These are phyloP conservation scores for Calcarisporium arbuscula DNA, from an alignment of 2,329 filamentous ascomycete species.

Conservation along the genomic window DNA sequence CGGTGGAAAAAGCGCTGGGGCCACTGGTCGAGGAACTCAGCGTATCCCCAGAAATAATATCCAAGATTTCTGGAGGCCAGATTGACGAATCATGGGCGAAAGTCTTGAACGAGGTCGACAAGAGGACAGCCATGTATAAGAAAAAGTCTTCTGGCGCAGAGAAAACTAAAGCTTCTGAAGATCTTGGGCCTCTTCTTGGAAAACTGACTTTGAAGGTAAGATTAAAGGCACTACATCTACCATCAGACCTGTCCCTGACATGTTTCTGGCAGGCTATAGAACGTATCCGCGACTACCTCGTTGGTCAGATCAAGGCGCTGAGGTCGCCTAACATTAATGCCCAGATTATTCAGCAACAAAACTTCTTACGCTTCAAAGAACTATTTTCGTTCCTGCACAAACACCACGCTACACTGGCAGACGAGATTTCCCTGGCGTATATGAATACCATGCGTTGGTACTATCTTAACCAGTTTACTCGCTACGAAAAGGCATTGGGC, in stretches of 20 bases:
- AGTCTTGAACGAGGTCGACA: slow-evolving; percentile 77
- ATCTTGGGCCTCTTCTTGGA: slow-evolving; percentile 77
- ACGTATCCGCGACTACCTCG: slow-evolving; percentile 88
- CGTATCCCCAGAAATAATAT: slow-evolving; percentile 76
- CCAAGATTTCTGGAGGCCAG: slow-evolving; percentile 77
- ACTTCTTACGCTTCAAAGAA: slow-evolving; percentile 82
- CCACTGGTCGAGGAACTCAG: slow-evolving; percentile 89
- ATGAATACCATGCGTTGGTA: slow-evolving; percentile 99
- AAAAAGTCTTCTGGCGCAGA: slow-evolving; percentile 54
- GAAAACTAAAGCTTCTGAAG: slow-evolving; percentile 69
- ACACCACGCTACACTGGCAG: slow-evolving; percentile 75
- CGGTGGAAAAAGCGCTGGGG: slow-evolving; percentile 80
- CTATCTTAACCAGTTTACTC: slow-evolving; percentile 82
- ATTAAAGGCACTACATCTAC: neutral
- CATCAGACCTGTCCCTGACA: no score
- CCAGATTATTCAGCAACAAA: slow-evolving; percentile 92
- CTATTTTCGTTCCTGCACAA: slow-evolving; percentile 78
- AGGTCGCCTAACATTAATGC: slow-evolving; percentile 95
- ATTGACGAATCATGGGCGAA: slow-evolving; percentile 89
- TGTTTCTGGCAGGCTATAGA: slow-evolving; percentile 62
- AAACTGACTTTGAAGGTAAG: slow-evolving; percentile 74
- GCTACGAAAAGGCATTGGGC: slow-evolving; percentile 77
- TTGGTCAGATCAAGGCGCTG: slow-evolving; percentile 88
- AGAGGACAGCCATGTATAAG: slow-evolving; percentile 65
- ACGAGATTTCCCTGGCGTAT: slow-evolving; percentile 89